A percentile compares a stretch with the other conserved stretches of the same genome.
phyloP scores from a whole-genome alignment of 2,329 filamentous ascomycete genomes.

The Ophiostoma quercus region DNA sequence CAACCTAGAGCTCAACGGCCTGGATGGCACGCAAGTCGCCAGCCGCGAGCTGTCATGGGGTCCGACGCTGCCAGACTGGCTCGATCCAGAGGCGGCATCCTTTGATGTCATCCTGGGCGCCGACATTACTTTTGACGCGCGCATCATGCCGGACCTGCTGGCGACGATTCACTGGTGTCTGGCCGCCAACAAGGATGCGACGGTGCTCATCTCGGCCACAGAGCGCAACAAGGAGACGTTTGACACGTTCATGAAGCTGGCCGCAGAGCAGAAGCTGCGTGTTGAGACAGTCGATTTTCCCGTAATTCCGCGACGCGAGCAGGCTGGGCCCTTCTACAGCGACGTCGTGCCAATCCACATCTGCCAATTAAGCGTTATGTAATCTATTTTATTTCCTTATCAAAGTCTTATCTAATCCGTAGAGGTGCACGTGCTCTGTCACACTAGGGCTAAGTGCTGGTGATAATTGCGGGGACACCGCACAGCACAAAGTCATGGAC shows the following conservation, averaged over 20 bases:
- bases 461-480: neutral
- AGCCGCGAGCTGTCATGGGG: slow-evolving; percentile 62
- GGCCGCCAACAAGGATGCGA: slow-evolving; percentile 48
- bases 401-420: neutral
- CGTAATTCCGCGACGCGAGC: slow-evolving; percentile 38
- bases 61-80: neutral
- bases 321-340: slow-evolving; percentile 61
- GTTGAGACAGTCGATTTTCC: slow-evolving; percentile 43
- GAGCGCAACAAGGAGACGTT: slow-evolving; percentile 67
- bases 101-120: slow-evolving; percentile 67
- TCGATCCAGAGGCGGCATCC: slow-evolving; percentile 3
- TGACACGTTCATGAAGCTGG: slow-evolving; percentile 55
- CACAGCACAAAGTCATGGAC: neutral
- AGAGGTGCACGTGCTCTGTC: neutral
- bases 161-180: slow-evolving; percentile 46
- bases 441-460: neutral
- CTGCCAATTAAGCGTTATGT: slow-evolving; percentile 31
- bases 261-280: slow-evolving; percentile 41
- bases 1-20: slow-evolving; percentile 63
- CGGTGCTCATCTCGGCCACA: slow-evolving; percentile 63
- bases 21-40: slow-evolving; percentile 43
- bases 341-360: slow-evolving; percentile 56
- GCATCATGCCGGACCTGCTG: slow-evolving; percentile 58
- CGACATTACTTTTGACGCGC: slow-evolving; percentile 71
- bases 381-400: neutral